Conservation (phyloP, 306 rosid species). For the Mucuna pruriens region DNA sequence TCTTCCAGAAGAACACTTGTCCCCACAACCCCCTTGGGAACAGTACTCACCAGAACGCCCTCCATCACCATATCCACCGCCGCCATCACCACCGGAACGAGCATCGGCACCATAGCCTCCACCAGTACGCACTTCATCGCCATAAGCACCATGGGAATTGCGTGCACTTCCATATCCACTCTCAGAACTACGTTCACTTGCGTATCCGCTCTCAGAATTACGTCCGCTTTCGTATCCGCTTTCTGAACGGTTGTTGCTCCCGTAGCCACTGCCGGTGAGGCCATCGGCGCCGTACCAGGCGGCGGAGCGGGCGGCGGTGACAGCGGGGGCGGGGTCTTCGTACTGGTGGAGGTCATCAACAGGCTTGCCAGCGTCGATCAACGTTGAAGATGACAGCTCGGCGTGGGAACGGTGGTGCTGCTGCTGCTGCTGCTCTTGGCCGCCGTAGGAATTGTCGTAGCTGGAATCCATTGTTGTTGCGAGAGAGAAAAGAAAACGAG, state of each 20-base stretch:
- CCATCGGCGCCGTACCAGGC: neutral
- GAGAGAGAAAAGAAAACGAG: neutral
- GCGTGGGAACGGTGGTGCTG: slow-evolving; percentile 25
- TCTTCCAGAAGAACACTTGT: too few species aligned
- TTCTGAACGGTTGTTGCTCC: neutral
- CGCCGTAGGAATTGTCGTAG: neutral
- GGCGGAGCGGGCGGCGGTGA: neutral
- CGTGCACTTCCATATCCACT: neutral
- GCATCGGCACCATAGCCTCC: neutral
- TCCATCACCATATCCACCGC: neutral
- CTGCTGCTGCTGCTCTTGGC: neutral
- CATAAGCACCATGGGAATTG: neutral
- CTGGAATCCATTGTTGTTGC: slow-evolving; percentile 35
- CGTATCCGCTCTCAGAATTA: neutral
- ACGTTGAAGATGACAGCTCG: slow-evolving; percentile 52
- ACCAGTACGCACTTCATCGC: neutral
- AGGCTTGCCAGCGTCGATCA: slow-evolving; percentile 53
- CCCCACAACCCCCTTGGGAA: too few species aligned
- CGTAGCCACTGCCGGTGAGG: slow-evolving; percentile 4
- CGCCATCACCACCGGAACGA: neutral
- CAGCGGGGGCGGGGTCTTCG: neutral
- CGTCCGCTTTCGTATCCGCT: neutral
- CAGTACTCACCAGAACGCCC: too few species aligned
- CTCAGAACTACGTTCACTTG: neutral
- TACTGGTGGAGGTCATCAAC: slow-evolving; percentile 40